These are phyloP conservation scores for Tuber brumale DNA, from an alignment of 495 filamentous ascomycete species.

Conservation along the genomic window DNA sequence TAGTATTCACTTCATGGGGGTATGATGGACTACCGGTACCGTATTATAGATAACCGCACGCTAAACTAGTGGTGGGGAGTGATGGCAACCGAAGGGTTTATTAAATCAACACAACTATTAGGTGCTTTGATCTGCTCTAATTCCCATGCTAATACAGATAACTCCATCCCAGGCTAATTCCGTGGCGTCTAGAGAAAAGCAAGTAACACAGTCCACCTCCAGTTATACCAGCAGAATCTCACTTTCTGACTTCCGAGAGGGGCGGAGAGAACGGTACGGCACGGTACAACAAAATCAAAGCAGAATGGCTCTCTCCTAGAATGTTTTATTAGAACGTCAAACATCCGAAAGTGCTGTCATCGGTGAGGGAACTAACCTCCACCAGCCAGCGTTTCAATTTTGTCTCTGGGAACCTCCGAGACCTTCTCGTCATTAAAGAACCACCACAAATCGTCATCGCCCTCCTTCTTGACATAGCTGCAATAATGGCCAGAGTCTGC, in stretches of 20 bases:
- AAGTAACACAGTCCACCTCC: not conserved
- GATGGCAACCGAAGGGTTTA: not conserved
- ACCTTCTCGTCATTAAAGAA: constrained; percentile 99
- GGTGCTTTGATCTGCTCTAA: not conserved
- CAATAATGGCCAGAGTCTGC: constrained; percentile 98
- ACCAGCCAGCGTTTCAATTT: constrained; percentile 81
- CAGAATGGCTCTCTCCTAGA: constrained; percentile 81
- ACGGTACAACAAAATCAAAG: constrained; percentile 83
- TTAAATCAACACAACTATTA: not conserved
- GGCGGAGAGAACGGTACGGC: constrained; percentile 56
- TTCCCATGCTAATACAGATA: constrained; percentile 4
- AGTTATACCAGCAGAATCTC: not conserved
- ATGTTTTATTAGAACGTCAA: constrained; percentile 7
- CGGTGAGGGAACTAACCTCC: constrained; percentile 57
- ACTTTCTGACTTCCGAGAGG: constrained; percentile 6
- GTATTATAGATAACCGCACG: not conserved
- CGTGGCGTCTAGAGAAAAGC: constrained; percentile 4
- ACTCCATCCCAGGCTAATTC: constrained; percentile 5
- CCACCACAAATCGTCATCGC: constrained; percentile 85
- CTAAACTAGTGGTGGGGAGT: not conserved
- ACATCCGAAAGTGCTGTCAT: not conserved
- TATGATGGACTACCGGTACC: no score
- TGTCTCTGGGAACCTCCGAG: constrained; percentile 80
- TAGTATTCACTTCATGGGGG: not conserved
- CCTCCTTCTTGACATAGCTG: constrained; percentile 89